Percentiles rank a stretch among this genome's conserved stretches.
These are phyloP conservation scores for Tolypocladium endophyticum DNA, from an alignment of 2,329 filamentous ascomycete species.

Conservation along the genomic window DNA sequence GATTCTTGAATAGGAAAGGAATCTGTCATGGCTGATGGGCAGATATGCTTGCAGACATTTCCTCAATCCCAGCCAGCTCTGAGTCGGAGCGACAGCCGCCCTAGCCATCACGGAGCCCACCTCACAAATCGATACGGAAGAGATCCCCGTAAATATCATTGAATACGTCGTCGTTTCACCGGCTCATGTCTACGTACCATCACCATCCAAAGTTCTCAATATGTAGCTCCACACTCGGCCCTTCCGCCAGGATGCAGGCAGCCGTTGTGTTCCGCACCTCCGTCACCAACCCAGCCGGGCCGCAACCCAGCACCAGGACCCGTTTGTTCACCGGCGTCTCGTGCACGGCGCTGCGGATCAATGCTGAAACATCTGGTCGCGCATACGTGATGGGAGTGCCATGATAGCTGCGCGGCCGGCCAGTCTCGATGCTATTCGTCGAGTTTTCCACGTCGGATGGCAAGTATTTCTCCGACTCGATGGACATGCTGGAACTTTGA, in stretches of 20 bases:
- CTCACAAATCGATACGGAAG: not conserved
- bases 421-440: not conserved
- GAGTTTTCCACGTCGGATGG: constrained; percentile 9
- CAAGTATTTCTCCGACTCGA: constrained; percentile 8
- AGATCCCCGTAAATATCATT: not conserved
- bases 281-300: constrained; percentile 30
- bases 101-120: not conserved
- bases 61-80: not conserved
- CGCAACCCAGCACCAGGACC: constrained; percentile 35
- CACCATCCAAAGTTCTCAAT: constrained; percentile 37
- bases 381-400: constrained; percentile 16
- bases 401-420: not conserved
- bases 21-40: not conserved
- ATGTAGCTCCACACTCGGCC: constrained; percentile 36
- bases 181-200: not conserved
- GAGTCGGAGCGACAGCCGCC: not conserved
- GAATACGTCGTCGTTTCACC: not conserved
- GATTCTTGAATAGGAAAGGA: not conserved
- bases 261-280: constrained; percentile 30
- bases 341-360: constrained; percentile 22
- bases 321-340: constrained; percentile 17
- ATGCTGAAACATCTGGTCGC: constrained; percentile 24
- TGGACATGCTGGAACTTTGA: not conserved
- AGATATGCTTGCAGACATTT: not conserved
- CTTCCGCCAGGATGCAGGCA: constrained; percentile 24